These are phyloP conservation scores for Suhomyces ambrosiae DNA, from an alignment of 1,139 yeast genomes.

Conservation along the genomic window DNA sequence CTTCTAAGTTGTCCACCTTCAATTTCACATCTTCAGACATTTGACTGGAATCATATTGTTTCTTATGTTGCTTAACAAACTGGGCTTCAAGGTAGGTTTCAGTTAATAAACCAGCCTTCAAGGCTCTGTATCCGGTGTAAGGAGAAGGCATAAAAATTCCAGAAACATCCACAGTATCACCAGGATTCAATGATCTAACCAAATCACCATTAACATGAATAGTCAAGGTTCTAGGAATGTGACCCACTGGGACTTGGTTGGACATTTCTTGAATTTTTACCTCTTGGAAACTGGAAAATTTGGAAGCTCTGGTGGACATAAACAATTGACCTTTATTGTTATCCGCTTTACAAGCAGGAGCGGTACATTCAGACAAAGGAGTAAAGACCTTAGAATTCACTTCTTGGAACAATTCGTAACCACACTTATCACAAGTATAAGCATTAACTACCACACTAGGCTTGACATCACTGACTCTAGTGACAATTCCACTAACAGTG, in stretches of 20 bases:
- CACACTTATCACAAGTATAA: slow-evolving; percentile 97
- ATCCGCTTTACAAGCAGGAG: slow-evolving; percentile 76
- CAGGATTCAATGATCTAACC: slow-evolving; percentile 87
- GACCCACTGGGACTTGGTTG: slow-evolving; percentile 96
- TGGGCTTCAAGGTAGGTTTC: slow-evolving; percentile 95
- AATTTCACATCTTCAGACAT: slow-evolving; percentile 58
- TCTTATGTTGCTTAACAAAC: slow-evolving; percentile 80
- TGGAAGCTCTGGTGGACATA: slow-evolving; percentile 94
- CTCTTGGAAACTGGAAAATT: slow-evolving; percentile 93
- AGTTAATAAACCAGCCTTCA: slow-evolving; percentile 88
- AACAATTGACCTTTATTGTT: slow-evolving; percentile 86
- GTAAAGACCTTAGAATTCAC: slow-evolving; percentile 82
- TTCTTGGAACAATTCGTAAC: slow-evolving; percentile 94
- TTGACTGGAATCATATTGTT: slow-evolving; percentile 73
- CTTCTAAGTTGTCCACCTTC: slow-evolving; percentile 52
- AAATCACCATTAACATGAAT: slow-evolving; percentile 88
- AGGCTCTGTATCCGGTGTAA: slow-evolving; percentile 90
- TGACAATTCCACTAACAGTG: slow-evolving; percentile 91
- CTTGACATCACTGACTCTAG: slow-evolving; percentile 94
- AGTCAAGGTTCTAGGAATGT: slow-evolving; percentile 85
- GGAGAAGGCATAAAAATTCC: slow-evolving; percentile 95
- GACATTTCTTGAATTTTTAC: slow-evolving; percentile 93
- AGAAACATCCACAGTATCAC: slow-evolving; percentile 89
- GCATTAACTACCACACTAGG: slow-evolving; percentile 92
- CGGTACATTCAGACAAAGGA: slow-evolving; percentile 84